A percentile compares a stretch with the other conserved stretches of the same genome.
Evolutionary conservation across 2,329 filamentous ascomycete species (phyloP).

Genomic region (Fusarium sp.): DNA sequence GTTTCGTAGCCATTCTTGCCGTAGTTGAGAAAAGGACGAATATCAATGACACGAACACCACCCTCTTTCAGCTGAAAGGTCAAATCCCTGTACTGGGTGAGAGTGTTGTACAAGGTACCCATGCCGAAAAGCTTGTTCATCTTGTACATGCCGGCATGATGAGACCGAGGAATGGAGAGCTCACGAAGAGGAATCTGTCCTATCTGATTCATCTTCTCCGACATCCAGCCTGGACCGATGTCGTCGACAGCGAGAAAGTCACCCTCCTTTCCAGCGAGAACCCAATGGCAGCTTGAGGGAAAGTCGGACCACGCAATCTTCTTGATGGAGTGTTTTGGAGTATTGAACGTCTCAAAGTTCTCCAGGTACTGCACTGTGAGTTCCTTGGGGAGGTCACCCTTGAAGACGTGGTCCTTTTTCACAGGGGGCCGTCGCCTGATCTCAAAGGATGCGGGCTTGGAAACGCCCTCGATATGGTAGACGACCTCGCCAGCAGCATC

Average conservation of each 20-base stretch:
- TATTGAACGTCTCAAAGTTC: conserved; percentile 40
- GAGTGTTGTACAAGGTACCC: conserved; percentile 29
- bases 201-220: conserved; percentile 40
- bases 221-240: conserved; percentile 47
- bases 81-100: conserved; percentile 39
- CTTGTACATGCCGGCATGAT: conserved; percentile 47
- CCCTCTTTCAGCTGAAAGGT: conserved; percentile 43
- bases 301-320: conserved; percentile 26
- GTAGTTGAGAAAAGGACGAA: conserved; percentile 32
- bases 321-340: conserved; percentile 5
- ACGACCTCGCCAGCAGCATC: conserved; percentile 46
- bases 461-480: conserved; percentile 46
- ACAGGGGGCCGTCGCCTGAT: conserved; percentile 30
- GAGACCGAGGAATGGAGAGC: conserved; percentile 47
- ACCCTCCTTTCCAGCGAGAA: conserved; percentile 47
- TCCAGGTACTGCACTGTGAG: conserved; percentile 35
- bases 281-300: conserved; percentile 43
- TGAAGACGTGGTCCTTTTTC: not conserved
- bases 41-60: conserved; percentile 48
- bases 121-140: not conserved
- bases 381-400: conserved; percentile 7
- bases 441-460: conserved; percentile 43
- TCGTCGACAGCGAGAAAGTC: conserved; percentile 46
- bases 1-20: conserved; percentile 3
- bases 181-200: conserved; percentile 45